A percentile compares a stretch with the other conserved stretches of the same genome.
Conservation (phyloP, 2,329 filamentous ascomycete genomes). For the Penicillium sp. region DNA sequence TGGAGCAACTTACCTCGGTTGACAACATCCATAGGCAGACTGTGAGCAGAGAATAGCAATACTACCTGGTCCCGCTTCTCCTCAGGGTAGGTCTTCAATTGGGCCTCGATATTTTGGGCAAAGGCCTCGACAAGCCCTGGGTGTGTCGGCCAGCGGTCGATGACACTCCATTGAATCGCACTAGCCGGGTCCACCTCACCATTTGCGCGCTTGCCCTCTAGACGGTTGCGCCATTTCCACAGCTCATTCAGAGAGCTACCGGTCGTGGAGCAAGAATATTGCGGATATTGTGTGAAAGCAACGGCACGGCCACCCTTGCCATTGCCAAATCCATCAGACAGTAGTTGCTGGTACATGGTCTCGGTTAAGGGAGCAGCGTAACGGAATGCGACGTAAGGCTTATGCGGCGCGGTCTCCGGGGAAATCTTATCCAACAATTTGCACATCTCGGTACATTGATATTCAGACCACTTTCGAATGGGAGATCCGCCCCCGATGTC, state of each 20-base stretch:
- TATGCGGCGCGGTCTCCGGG: conserved; percentile 92
- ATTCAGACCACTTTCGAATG: conserved; percentile 97
- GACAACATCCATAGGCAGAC: conserved; percentile 94
- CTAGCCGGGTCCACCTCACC: conserved; percentile 62
- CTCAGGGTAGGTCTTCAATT: conserved; percentile 80
- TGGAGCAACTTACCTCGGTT: conserved; percentile 69
- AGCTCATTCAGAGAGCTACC: conserved; percentile 95
- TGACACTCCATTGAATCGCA: conserved; percentile 91
- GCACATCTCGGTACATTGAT: conserved; percentile 94
- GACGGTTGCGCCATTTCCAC: conserved; percentile 89
- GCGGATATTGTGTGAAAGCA: conserved; percentile 96
- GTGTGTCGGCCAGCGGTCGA: conserved; percentile 96
- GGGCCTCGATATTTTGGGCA: conserved; percentile 87
- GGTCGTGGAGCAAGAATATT: conserved; percentile 97
- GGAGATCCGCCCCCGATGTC: conserved; percentile 97
- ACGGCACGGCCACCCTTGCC: conserved; percentile 92
- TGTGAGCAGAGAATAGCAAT: conserved; percentile 92
- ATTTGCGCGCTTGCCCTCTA: conserved; percentile 74
- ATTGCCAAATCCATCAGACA: conserved; percentile 87
- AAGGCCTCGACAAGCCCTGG: conserved; percentile 88
- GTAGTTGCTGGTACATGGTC: conserved; percentile 81
- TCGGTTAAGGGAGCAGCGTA: conserved; percentile 94
- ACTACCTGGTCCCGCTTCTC: conserved; percentile 80
- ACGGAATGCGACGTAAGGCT: conserved; percentile 95
- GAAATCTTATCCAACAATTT: conserved; percentile 90